phyloP scores from a whole-genome alignment of 2,329 filamentous ascomycete species.

The Neopestalotiopsis sp. region DNA sequence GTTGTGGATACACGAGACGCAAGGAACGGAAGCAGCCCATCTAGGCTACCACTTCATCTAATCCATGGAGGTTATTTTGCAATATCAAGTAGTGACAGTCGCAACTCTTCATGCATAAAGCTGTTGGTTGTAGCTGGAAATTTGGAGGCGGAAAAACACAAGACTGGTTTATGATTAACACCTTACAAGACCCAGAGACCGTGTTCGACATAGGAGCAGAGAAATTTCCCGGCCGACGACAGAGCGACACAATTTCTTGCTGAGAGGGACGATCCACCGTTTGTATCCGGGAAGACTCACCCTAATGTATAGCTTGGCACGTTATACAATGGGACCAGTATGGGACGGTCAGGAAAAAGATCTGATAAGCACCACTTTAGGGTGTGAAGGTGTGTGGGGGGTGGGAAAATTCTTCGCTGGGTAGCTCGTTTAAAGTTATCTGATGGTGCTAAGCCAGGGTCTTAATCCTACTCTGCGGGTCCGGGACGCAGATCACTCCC shows the following conservation, averaged over 20 bases:
- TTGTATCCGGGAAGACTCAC: neutral
- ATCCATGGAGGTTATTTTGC: too few relatives aligned
- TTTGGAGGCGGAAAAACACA: too few relatives aligned
- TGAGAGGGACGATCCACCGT: neutral
- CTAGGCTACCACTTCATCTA: neutral
- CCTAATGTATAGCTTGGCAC: neutral
- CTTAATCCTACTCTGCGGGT: conserved; percentile 8
- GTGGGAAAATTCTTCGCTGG: neutral
- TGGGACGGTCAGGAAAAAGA: conserved; percentile 4
- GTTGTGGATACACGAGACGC: neutral
- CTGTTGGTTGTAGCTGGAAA: too few relatives aligned
- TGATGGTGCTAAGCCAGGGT: conserved; percentile 5
- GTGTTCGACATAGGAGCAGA: neutral
- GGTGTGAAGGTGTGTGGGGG: neutral
- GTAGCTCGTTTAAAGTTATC: conserved; percentile 14
- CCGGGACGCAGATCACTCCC: neutral
- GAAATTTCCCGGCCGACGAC: neutral
- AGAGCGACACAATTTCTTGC: neutral
- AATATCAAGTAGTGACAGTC: too few relatives aligned
- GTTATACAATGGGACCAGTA: neutral
- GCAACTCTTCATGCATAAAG: too few relatives aligned
- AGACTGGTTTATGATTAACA: too few relatives aligned
- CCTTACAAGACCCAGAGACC: neutral
- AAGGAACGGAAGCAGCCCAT: neutral
- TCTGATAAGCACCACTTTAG: neutral